Conservation (phyloP, 2,329 filamentous ascomycete genomes). For the Colletotrichum liaoningense region DNA sequence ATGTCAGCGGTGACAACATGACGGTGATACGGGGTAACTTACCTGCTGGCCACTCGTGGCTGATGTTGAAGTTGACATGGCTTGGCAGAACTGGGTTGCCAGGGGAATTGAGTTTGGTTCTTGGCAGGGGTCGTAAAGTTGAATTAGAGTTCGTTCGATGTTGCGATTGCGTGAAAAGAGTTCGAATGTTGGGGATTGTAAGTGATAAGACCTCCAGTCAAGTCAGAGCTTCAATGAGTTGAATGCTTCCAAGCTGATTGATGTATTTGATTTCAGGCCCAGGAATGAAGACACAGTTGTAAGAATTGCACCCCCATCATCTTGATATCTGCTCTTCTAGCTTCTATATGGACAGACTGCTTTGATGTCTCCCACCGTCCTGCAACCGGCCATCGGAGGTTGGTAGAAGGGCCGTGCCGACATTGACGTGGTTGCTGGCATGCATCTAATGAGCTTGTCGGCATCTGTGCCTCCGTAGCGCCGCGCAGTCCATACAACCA, state of each 20-base stretch:
- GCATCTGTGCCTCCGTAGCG: neutral
- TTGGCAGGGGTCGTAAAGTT: neutral
- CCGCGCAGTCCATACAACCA: neutral
- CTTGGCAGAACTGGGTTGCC: neutral
- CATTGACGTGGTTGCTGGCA: neutral
- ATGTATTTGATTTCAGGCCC: neutral
- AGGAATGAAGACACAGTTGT: neutral
- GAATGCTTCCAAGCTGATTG: neutral
- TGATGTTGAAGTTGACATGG: neutral
- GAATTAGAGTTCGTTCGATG: neutral
- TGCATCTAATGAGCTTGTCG: neutral
- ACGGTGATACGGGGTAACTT: neutral
- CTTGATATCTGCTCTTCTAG: neutral
- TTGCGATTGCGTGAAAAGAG: neutral
- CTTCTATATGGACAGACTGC: neutral
- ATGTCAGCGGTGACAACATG: neutral
- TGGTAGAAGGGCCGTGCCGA: neutral
- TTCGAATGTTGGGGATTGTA: neutral
- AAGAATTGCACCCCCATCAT: neutral
- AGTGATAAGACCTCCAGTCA: neutral
- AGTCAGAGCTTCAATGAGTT: neutral
- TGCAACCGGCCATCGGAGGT: neutral
- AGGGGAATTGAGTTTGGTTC: neutral
- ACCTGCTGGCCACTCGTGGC: neutral
- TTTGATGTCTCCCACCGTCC: neutral